Evolutionary conservation across 2,329 filamentous ascomycete species (phyloP).

Genomic region (Beauveria bassiana): DNA sequence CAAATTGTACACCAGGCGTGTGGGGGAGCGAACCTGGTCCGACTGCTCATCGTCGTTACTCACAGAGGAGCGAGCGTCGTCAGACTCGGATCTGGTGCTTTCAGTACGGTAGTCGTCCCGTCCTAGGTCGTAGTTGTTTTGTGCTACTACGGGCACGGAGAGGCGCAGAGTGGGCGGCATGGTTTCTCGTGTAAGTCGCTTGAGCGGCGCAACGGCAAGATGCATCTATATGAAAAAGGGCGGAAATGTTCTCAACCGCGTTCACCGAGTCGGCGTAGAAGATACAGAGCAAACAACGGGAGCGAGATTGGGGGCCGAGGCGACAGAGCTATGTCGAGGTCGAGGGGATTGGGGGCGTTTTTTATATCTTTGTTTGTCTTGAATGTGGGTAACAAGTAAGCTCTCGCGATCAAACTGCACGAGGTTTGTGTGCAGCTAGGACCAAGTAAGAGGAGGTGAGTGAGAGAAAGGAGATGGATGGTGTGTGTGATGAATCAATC

Average conservation of each 20-base stretch:
- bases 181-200: neutral
- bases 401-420: neutral
- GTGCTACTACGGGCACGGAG: neutral
- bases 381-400: neutral
- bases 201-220: neutral
- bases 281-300: neutral
- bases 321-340: neutral
- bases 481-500: neutral
- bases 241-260: neutral
- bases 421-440: neutral
- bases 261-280: neutral
- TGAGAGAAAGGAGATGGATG: neutral
- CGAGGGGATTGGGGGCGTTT: neutral
- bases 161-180: constrained; percentile 7
- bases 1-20: constrained; percentile 33
- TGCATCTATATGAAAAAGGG: neutral
- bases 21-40: constrained; percentile 28
- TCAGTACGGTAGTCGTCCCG: neutral
- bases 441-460: neutral
- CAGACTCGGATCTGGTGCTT: constrained; percentile 21
- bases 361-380: neutral
- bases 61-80: constrained; percentile 22
- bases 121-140: neutral
- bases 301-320: constrained; percentile 1
- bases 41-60: constrained; percentile 23